Evolutionary conservation across 2,329 filamentous ascomycete genomes (phyloP).

Genomic region (Stachybotrys elegans): DNA sequence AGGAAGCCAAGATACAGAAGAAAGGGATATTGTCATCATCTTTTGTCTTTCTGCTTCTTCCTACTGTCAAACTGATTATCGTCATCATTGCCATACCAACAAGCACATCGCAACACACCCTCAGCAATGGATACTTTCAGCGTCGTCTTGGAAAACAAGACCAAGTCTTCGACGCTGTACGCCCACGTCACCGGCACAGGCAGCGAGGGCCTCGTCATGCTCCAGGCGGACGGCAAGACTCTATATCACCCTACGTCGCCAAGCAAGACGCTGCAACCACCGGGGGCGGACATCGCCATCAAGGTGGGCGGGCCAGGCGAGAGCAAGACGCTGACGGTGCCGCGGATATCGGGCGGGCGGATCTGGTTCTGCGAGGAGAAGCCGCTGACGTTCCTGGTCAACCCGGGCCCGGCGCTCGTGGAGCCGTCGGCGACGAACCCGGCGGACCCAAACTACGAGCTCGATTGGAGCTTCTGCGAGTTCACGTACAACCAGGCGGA

Average conservation of each 20-base stretch:
- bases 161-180: conserved; percentile 50
- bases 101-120: no score
- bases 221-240: conserved; percentile 61
- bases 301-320: conserved; percentile 56
- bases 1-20: no score
- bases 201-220: conserved; percentile 54
- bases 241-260: conserved; percentile 62
- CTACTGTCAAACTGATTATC: no score
- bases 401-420: conserved; percentile 67
- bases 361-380: conserved; percentile 64
- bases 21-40: no score
- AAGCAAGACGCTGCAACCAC: conserved; percentile 38
- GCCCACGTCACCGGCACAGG: conserved; percentile 66
- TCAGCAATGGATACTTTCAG: conserved; percentile 2
- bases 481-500: conserved; percentile 59
- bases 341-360: conserved; percentile 64
- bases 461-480: conserved; percentile 64
- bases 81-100: no score
- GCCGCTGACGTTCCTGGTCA: conserved; percentile 63
- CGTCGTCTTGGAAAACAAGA: conserved; percentile 62
- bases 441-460: conserved; percentile 55
- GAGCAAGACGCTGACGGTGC: conserved; percentile 57
- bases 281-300: conserved; percentile 58
- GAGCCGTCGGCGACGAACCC: conserved; percentile 69
- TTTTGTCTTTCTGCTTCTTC: no score